phyloP scores from a whole-genome alignment of 202 grass and related monocot genomes.

The Miscanthus sacchariflorus region DNA sequence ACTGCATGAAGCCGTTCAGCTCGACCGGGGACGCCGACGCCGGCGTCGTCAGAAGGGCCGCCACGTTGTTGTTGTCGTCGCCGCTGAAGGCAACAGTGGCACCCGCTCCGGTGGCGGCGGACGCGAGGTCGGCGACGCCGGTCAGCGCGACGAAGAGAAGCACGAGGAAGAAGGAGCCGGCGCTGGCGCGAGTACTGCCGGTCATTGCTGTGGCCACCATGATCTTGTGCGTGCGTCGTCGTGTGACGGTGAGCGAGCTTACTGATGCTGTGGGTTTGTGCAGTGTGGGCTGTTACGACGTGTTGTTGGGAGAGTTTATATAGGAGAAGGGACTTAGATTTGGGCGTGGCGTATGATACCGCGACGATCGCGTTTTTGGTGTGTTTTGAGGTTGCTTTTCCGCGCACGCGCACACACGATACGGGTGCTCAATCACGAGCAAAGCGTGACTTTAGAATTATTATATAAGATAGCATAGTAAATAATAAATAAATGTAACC shows the following conservation, averaged over 20 bases:
- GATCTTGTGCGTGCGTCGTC: neutral
- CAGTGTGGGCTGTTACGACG: neutral
- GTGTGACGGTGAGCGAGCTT: neutral
- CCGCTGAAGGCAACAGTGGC: neutral
- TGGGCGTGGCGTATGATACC: neutral
- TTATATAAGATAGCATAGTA: no score
- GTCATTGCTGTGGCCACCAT: conserved; percentile 3
- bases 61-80: neutral
- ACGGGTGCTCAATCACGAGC: neutral
- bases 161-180: neutral
- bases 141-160: conserved; percentile 33
- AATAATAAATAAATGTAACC: no score
- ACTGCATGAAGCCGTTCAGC: conserved; percentile 36
- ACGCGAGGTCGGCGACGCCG: neutral
- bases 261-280: neutral
- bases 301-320: conserved; percentile 37
- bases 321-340: neutral
- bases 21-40: neutral
- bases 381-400: conserved; percentile 46
- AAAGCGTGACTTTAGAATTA: conserved; percentile 4
- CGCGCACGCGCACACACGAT: conserved; percentile 38
- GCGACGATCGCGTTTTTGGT: conserved; percentile 41
- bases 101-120: neutral
- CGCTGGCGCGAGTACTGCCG: neutral
- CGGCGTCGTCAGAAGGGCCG: neutral